A percentile compares a stretch with the other conserved stretches of the same genome.
These are phyloP conservation scores for Collybiopsis confluens DNA, from an alignment of 768 basidiomycete genomes.

Conservation along the genomic window DNA sequence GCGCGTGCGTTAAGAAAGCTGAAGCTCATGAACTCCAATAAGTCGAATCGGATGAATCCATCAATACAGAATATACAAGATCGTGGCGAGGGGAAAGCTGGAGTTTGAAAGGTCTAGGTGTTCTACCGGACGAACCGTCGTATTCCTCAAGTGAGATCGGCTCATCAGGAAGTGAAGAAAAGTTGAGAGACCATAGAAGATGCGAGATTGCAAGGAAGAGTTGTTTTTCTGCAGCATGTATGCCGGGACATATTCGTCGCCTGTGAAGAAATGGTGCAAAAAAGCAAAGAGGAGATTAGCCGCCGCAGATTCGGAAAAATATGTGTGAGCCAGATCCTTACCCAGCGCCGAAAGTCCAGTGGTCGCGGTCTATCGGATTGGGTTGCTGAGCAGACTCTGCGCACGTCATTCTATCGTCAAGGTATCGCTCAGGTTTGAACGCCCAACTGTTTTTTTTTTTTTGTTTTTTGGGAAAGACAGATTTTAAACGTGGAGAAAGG, in stretches of 20 bases:
- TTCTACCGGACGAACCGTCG: constrained; percentile 27
- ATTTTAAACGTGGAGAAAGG: not conserved
- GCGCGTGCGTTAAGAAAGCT: too few relatives aligned
- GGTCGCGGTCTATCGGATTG: constrained; percentile 26
- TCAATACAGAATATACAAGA: constrained; percentile 6
- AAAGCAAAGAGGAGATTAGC: too few relatives aligned
- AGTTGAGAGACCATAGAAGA: constrained; percentile 29
- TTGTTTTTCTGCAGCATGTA: constrained; percentile 28
- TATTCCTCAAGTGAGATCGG: constrained; percentile 30
- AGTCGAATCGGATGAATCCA: too few relatives aligned
- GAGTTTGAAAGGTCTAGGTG: constrained; percentile 25
- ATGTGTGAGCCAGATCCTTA: constrained; percentile 12
- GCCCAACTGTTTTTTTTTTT: too few relatives aligned
- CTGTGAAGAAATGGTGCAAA: constrained; percentile 9
- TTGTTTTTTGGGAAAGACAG: too few relatives aligned
- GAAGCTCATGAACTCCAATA: too few relatives aligned
- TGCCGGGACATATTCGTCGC: constrained; percentile 27
- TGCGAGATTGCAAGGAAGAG: constrained; percentile 30
- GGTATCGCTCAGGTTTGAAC: constrained; percentile 31
- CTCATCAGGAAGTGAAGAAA: constrained; percentile 21
- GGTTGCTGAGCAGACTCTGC: constrained; percentile 27
- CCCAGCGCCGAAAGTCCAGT: constrained; percentile 35
- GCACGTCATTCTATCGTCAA: constrained; percentile 22
- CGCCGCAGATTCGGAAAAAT: not conserved
- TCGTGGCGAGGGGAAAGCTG: constrained; percentile 10